These are phyloP conservation scores for Synchytrium microbalum DNA, from an alignment of 371 early-diverging fungal genomes.

Conservation along the genomic window DNA sequence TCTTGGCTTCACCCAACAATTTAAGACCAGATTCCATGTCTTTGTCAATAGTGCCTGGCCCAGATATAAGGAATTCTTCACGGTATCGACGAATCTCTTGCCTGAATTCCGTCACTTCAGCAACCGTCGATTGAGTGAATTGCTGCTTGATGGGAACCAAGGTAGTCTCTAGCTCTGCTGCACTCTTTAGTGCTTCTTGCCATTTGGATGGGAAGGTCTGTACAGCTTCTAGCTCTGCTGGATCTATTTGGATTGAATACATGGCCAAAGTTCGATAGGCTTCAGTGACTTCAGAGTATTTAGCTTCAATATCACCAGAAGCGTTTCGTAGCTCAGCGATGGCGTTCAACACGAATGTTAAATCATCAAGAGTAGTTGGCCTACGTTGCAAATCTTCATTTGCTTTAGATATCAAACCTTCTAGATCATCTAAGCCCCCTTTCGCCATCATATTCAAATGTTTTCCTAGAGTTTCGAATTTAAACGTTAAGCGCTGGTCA, in stretches of 20 bases:
- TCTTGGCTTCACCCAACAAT: slow-evolving; percentile 39
- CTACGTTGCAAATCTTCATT: slow-evolving; percentile 33
- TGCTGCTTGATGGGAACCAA: slow-evolving; percentile 48
- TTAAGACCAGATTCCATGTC: slow-evolving; percentile 45
- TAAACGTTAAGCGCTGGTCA: background rate
- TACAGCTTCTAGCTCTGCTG: slow-evolving; percentile 27
- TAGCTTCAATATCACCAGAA: slow-evolving; percentile 43
- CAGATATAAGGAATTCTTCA: slow-evolving; percentile 40
- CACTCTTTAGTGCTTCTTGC: slow-evolving; percentile 32
- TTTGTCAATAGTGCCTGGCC: slow-evolving; percentile 37
- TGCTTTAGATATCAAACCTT: slow-evolving; percentile 29
- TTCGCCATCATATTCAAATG: slow-evolving; percentile 36
- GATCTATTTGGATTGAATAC: slow-evolving; percentile 37
- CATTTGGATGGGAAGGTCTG: slow-evolving; percentile 33
- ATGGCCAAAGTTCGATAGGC: slow-evolving; percentile 43
- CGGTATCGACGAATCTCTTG: slow-evolving; percentile 35
- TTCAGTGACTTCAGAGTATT: slow-evolving; percentile 43
- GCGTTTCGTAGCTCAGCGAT: slow-evolving; percentile 39
- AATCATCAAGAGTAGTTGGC: slow-evolving; percentile 46
- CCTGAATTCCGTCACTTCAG: slow-evolving; percentile 48
- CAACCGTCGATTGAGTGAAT: slow-evolving; percentile 44
- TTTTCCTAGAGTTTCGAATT: slow-evolving; percentile 24
- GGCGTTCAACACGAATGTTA: slow-evolving; percentile 48
- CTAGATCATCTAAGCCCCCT: slow-evolving; percentile 28
- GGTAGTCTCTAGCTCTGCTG: slow-evolving; percentile 37